Base-by-base conservation (phyloP, 352 stramenopile species). In the Chrysophaeum taylorii region DNA sequence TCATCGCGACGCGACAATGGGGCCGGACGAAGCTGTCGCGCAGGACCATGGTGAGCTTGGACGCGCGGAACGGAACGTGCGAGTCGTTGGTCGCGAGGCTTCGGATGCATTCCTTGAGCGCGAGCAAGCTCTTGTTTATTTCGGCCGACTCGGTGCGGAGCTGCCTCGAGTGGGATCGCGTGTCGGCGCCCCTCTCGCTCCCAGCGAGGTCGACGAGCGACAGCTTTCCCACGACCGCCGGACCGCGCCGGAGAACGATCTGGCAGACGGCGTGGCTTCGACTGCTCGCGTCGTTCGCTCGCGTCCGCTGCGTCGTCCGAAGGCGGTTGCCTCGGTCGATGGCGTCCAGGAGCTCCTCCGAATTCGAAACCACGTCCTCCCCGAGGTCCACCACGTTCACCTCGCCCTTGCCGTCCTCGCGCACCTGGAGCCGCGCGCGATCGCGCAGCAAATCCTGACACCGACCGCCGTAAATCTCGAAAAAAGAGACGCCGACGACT, bases 101-200 rank as follows among this genome's bases (percentile, higher is more conserved):
- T 61, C 93, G 83, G 69, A 98, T 97, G 70, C 93, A 98, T 69
- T 98, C 93, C 72, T 98, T 98, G 31, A 98, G 75, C 5, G 92
- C 90, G 23, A 98, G 73, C 15, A 98, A 79, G 54, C 86, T 96
- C 70, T 96, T 97, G 78, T 98, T 98, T 68, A 98, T 98, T 38
- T 96, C 90, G 0, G 90, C 86, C 29, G 87, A 94, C 76, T 98
- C 93, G 72, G 96, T 92, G 9, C 92, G 84, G 37, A 92, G 82
- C 76, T 97, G 90, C 9, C 89, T 81, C 73, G 97, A 96, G 78
- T 98, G 92, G 60, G 87, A 94, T 77, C 96, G 97, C 1, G 92
- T 98, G 76, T 98, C 93, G 74, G 89, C 84, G 0, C 90, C 93
- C 23, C 94, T 84, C 75, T 98, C 93, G 72, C 87, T 96, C 2